Evolutionary conservation across 352 stramenopile species (phyloP), one percentile per base, ranked within the genome.

Genomic region (Thalassiosira delicatula): DNA sequence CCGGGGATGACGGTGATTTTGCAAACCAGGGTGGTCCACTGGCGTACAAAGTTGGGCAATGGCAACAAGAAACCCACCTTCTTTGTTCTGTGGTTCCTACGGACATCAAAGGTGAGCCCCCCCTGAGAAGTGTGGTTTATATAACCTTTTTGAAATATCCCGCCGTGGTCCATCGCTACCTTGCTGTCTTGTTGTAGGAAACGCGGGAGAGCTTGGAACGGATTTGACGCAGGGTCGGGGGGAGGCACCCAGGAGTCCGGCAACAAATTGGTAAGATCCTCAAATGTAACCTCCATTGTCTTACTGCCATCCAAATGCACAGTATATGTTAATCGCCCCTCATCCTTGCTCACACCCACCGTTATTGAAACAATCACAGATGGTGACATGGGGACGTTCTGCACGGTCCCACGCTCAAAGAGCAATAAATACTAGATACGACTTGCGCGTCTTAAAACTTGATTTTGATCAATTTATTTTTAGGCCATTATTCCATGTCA

Each of bases 1-100:
- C 72, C 72, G 8, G 72, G 72, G 35, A 80, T 29, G 53, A 74
- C 17, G 12, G 61, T 53, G 21, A 57, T 40, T 8, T 72, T 30
- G 2, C 17, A 32, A 0, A 63, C 11, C 2, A 73, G 33, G 2
- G 30, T 51, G n/a, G 30, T 63, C 62, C 44, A 80, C 2, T 27
- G 17, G 11, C 11, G 11, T 17, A 27, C n/a, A 21, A 56, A 56
- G 33, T 66, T 37, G 0, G 59, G 70, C 2, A 79, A 46, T 2
- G 44, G 67, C 35, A 75, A 25, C 12, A 42, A 60, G 25, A 23
- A 60, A 12, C 21, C 21, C 19, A 71, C 35, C 7, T 30, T n/a
- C 42, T n/a, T 0, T 2, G 40, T 51, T 9, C 29, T n/a, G 3
- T 8, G 1, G 17, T 71, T 57, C 4, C 49, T 30, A 1, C 37